Evolutionary conservation across 768 basidiomycete genomes (phyloP), one percentile per base, ranked within the genome.

Genomic region (Piloderma croceum): DNA sequence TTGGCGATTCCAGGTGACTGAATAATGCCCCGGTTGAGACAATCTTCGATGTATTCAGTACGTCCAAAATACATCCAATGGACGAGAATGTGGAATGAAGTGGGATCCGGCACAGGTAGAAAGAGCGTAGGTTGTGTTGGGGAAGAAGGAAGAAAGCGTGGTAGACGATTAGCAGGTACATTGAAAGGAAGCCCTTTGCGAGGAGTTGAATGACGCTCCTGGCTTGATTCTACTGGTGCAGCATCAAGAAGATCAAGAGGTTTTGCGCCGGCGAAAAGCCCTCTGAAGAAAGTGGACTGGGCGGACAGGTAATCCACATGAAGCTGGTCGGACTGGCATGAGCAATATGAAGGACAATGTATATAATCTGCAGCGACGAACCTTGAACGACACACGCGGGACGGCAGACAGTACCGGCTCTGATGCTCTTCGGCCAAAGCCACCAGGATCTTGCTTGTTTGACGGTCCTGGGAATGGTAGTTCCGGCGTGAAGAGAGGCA

Each of bases 1-100:
- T 83, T 79, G 15, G 87, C 87, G 45, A 93, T 68, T 21, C 87
- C 88, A 51, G 91, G 85, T 90, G 90, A 93, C 34, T 77, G 76
- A 33, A 90, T 71, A 38, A 69, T 59, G 15, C 82, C 79, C 15
- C 68, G 63, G 45, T 76, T 73, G 10, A 94, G 74, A 31, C 75
- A 80, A 18, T 77, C 69, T 52, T 83, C 77, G 51, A 94, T 81
- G 39, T 69, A 69, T 31, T 65, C 60, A 10, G 76, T 76, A 45
- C 74, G 69, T 22, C 87, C 89, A 61, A 86, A 90, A 64, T 87
- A 87, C 72, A 86, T 79, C 79, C 81, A 89, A 51, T 86, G 80
- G 48, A 86, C 63, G 50, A 90, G 74, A 19, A 80, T 66, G 24
- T 79, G 78, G 59, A 90, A 76, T 6, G 83, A 86, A 0, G 71